Evolutionary conservation across 2,329 filamentous ascomycete species (phyloP).

Genomic region (Myriangium duriaei): DNA sequence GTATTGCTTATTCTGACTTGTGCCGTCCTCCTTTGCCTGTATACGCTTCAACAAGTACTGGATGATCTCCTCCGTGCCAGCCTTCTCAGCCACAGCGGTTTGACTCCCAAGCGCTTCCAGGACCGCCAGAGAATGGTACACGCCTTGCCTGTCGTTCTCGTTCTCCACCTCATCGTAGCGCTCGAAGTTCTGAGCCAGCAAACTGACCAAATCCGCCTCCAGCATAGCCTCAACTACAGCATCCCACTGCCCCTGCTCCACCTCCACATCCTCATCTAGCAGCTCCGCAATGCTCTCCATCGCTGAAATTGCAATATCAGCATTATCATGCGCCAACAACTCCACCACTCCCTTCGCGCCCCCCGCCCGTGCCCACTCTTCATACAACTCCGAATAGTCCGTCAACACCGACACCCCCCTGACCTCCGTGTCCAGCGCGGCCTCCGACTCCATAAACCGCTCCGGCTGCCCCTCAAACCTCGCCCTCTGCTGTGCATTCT

Average conservation of each 20-base stretch:
- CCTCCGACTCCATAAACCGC: slow-evolving; percentile 76
- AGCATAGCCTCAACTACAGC: slow-evolving; percentile 51
- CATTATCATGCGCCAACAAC: slow-evolving; percentile 86
- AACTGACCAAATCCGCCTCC: slow-evolving; percentile 55
- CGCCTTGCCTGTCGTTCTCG: slow-evolving; percentile 64
- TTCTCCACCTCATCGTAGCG: slow-evolving; percentile 60
- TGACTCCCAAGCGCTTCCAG: slow-evolving; percentile 77
- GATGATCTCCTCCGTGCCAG: slow-evolving; percentile 60
- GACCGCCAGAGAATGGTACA: slow-evolving; percentile 73
- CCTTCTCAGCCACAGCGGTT: slow-evolving; percentile 52
- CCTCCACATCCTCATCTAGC: slow-evolving; percentile 83
- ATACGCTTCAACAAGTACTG: slow-evolving; percentile 68
- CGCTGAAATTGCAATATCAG: slow-evolving; percentile 85
- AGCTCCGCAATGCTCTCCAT: slow-evolving; percentile 84
- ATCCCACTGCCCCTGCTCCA: slow-evolving; percentile 70
- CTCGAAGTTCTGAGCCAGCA: slow-evolving; percentile 65
- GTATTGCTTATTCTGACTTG: slow-evolving; percentile 91
- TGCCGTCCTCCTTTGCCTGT: slow-evolving; percentile 51
- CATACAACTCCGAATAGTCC: slow-evolving; percentile 74
- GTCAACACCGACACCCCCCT: slow-evolving; percentile 75
- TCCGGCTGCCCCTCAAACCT: slow-evolving; percentile 69
- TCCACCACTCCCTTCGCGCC: slow-evolving; percentile 64
- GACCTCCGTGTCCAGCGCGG: slow-evolving; percentile 78
- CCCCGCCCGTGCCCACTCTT: slow-evolving; percentile 58
- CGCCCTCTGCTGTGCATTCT: slow-evolving; percentile 79